Evolutionary conservation across 2,329 filamentous ascomycete species (phyloP), one percentile per base, ranked within the genome.

Genomic region (Cytospora schulzeri): DNA sequence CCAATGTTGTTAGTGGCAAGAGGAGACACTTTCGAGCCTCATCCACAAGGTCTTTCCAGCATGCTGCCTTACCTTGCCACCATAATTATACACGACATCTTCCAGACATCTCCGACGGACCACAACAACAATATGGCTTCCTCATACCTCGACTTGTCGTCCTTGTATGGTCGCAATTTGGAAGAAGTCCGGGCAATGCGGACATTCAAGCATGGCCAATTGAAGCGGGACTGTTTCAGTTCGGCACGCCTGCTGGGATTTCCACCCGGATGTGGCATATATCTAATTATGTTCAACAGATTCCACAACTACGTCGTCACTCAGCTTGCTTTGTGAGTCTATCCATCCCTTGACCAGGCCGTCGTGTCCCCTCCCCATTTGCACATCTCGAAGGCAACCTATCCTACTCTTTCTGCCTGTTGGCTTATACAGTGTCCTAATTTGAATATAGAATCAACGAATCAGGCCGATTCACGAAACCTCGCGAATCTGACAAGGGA

Each of bases 61-160:
- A 86, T 92, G 77, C 78, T 93, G 19, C 92, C 91, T 74, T 92
- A 92, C 68, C 79, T 91, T 53, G 91, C 90, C 0, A 86, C 88
- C 11, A 89, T 93, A 70, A 85, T 87, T 65, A 86, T 85, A 61
- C 83, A 85, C 68, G 80, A 80, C 74, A 75, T 88, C 57, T 91
- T 91, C 75, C 81, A 85, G 54, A 91, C 89, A 1, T 85, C 85
- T 69, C 84, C 85, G 26, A 78, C 77, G 6, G 87, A 92, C 73
- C 82, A 80, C 70, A 85, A 84, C 64, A 85, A 84, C 61, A 89
- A 86, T 0, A 79, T 86, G 66, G 91, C 88, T 0, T 91, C 89
- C 0, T 92, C 89, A 0, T 93, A 93, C 67, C 82, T 93, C 29
- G 90, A 93, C 71, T 78, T 93, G 1, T 83, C 88, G 0, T 90